Evolutionary conservation across 208 protist genomes (phyloP).

Genomic region (Zelonia costaricensis): DNA sequence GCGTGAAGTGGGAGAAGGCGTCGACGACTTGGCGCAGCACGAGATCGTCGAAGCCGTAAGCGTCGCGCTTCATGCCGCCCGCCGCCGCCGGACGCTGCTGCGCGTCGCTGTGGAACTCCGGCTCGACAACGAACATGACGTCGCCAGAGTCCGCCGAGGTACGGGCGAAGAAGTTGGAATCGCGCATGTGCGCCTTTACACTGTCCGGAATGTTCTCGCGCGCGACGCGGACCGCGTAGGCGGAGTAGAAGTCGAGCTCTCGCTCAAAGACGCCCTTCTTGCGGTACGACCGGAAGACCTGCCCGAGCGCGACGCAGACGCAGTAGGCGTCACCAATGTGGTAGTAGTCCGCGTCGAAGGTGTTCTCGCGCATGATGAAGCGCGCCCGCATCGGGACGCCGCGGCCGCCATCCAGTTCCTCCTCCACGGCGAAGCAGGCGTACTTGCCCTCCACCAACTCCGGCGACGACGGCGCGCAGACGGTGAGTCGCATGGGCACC

Average conservation of each 20-base stretch:
- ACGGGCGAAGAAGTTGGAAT: slow-evolving; percentile 23
- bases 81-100: slow-evolving; percentile 1
- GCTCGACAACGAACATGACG: slow-evolving; percentile 37
- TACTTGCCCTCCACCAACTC: slow-evolving; percentile 33
- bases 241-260: slow-evolving; percentile 22
- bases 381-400: slow-evolving; percentile 46
- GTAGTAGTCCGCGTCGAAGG: slow-evolving; percentile 44
- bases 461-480: slow-evolving; percentile 6
- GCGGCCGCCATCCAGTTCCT: slow-evolving; percentile 12
- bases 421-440: slow-evolving; percentile 43
- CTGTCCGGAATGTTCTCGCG: slow-evolving; percentile 20
- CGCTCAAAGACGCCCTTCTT: slow-evolving; percentile 16
- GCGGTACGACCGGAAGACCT: slow-evolving; percentile 27
- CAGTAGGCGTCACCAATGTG: slow-evolving; percentile 59
- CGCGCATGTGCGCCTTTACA: slow-evolving; percentile 3
- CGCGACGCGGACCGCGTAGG: slow-evolving; percentile 26
- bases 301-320: slow-evolving; percentile 38
- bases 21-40: slow-evolving; percentile 45
- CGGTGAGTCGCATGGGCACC: slow-evolving; percentile 17
- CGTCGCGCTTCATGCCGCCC: slow-evolving; percentile 17
- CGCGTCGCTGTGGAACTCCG: slow-evolving; percentile 8
- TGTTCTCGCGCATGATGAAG: slow-evolving; percentile 38
- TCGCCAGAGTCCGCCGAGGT: slow-evolving; percentile 30
- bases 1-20: slow-evolving; percentile 63
- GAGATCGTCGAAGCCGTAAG: slow-evolving; percentile 22